phyloP scores from a whole-genome alignment of 306 rosid genomes.

The Potentilla sterilis region DNA sequence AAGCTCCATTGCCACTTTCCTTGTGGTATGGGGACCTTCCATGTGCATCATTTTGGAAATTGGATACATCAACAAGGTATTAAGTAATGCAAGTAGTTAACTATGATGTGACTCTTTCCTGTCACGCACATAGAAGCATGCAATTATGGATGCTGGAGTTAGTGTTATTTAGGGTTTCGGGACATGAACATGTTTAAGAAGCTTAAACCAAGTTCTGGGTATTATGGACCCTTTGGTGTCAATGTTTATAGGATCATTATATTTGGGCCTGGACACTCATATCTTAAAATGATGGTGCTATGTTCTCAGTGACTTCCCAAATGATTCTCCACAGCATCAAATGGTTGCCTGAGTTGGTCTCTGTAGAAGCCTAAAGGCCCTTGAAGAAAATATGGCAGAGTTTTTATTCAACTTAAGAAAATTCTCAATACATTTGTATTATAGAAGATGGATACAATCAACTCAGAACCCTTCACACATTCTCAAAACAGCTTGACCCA shows the following conservation, averaged over 20 bases:
- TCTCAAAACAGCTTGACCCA: not conserved
- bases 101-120: not conserved
- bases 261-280: not conserved
- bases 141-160: not conserved
- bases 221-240: not conserved
- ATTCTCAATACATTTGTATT: not conserved
- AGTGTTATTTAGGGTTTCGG: not conserved
- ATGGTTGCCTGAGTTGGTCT: not conserved
- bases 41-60: not conserved
- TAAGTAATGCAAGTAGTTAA: not conserved
- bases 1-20: constrained; percentile 2
- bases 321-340: not conserved
- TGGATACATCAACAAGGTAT: not conserved
- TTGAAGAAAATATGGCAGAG: not conserved
- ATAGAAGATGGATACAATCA: not conserved
- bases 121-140: not conserved
- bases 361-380: not conserved
- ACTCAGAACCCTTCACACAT: not conserved
- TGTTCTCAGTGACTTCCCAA: not conserved
- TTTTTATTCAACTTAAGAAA: not conserved
- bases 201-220: not conserved
- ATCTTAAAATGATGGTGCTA: not conserved
- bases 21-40: constrained; percentile 7
- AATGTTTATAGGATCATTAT: not conserved
- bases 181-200: not conserved